phyloP scores from a whole-genome alignment of 192 early-diverging fungal species.

The Jimgerdemannia lactiflua region DNA sequence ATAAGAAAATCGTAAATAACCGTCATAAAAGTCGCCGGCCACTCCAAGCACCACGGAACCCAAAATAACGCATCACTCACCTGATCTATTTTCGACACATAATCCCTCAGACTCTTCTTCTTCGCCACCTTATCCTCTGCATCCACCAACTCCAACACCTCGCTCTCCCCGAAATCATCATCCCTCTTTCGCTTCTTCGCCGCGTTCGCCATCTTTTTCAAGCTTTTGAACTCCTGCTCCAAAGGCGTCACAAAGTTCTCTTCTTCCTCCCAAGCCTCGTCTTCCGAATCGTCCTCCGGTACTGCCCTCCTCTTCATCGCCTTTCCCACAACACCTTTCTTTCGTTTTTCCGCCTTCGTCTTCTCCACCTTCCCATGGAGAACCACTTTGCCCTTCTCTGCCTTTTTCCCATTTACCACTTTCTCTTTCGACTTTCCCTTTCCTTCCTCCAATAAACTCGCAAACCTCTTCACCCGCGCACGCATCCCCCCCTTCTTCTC shows the following conservation, averaged over 20 bases:
- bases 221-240: conserved; percentile 42
- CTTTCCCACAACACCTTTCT: too few species aligned
- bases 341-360: too few species aligned
- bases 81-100: conserved; percentile 63
- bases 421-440: too few species aligned
- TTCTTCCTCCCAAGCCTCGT: conserved; percentile 21
- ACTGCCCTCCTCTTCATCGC: too few species aligned
- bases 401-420: too few species aligned
- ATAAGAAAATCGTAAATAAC: too few species aligned
- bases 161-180: conserved; percentile 77
- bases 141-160: conserved; percentile 71
- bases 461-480: too few species aligned
- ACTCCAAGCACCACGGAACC: neutral
- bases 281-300: too few species aligned
- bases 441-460: too few species aligned
- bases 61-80: neutral
- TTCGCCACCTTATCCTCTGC: conserved; percentile 75
- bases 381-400: too few species aligned
- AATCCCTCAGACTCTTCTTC: conserved; percentile 54
- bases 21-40: too few species aligned
- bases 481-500: conserved; percentile 38
- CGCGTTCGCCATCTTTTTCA: conserved; percentile 35
- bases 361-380: too few species aligned
- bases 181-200: conserved; percentile 30
- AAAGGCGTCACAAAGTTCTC: conserved; percentile 18